A percentile compares a stretch with the other conserved stretches of the same genome.
Conservation (phyloP, 1,139 yeast genomes). For the Pneumocystis sp. region DNA sequence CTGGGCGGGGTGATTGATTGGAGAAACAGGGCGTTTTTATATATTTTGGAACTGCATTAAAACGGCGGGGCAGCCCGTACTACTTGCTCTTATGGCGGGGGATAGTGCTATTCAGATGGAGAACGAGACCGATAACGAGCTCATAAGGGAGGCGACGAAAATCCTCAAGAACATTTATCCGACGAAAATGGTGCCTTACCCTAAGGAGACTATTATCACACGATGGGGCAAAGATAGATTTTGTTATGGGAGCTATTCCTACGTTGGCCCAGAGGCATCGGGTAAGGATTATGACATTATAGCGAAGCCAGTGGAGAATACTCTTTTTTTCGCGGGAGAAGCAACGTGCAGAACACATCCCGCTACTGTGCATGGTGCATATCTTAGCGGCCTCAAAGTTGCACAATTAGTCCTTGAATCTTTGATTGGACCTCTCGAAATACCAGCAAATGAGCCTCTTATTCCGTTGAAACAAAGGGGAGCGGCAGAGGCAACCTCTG, state of each 20-base stretch:
- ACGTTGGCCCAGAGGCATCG: conserved; percentile 30
- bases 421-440: conserved; percentile 28
- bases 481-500: neutral
- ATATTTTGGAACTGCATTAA: conserved; percentile 28
- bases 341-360: conserved; percentile 31
- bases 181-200: conserved; percentile 17
- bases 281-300: conserved; percentile 30
- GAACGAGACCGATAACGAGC: conserved; percentile 23
- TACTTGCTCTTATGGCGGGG: conserved; percentile 30
- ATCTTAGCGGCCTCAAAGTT: conserved; percentile 30
- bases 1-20: too few relatives aligned
- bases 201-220: conserved; percentile 30
- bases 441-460: conserved; percentile 24
- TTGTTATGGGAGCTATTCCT: conserved; percentile 29
- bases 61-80: conserved; percentile 26
- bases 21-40: conserved; percentile 24
- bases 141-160: conserved; percentile 25
- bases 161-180: conserved; percentile 23
- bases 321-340: conserved; percentile 32
- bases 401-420: conserved; percentile 30
- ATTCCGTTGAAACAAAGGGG: conserved; percentile 17
- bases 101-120: conserved; percentile 26
- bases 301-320: conserved; percentile 24
- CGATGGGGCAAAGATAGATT: conserved; percentile 32
- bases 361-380: conserved; percentile 34